Evolutionary conservation across 768 basidiomycete species (phyloP), one percentile per base, ranked within the genome.

Genomic region (Lactifluus hygrophoroides): DNA sequence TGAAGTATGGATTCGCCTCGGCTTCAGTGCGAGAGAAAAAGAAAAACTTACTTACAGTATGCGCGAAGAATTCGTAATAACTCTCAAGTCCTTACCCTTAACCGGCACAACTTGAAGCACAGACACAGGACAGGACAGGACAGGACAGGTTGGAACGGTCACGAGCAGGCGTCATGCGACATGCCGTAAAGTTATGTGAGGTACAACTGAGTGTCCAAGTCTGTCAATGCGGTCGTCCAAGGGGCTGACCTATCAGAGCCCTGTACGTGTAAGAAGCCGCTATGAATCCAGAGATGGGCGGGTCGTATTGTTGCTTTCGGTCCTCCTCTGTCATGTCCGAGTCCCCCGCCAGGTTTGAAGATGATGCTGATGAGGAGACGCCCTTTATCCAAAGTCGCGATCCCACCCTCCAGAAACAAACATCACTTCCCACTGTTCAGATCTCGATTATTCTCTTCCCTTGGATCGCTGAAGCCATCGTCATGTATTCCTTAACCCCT

Each of bases 401-500:
- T 25, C 6, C 16, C 32, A 8, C 5, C n/a, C 42, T 16, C 8
- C 50, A 4, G 5, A 42, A 65, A 28, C 69, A 66, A 40, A 79
- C 74, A 0, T 78, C 76, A 7, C 68, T 80, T 5, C 80, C 80
- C 4, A 73, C 63, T 51, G 57, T 73, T 46, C 79, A 80, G 72
- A 71, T 80, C 17, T 62, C 63, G 2, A 66, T 79, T 25, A 64
- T 81, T 48, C 60, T 81, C 49, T 67, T 78, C 43, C 66, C 76
- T 5, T 73, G 72, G 65, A 62, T 79, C 35, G 72, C 75, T 14
- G 80, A 81, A 65, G 78, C 80, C 14, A 72, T 79, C 44, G 73
- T 76, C 4, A 70, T 73, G 0, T 70, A 72, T 32, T 77, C 72
- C 28, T 80, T 81, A 42, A 75, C 74, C 46, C 79, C 79, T 1